Percentiles rank a stretch among this genome's conserved stretches.
These are phyloP conservation scores for Echinosophora koreensis DNA, from an alignment of 306 rosid species.

Conservation along the genomic window DNA sequence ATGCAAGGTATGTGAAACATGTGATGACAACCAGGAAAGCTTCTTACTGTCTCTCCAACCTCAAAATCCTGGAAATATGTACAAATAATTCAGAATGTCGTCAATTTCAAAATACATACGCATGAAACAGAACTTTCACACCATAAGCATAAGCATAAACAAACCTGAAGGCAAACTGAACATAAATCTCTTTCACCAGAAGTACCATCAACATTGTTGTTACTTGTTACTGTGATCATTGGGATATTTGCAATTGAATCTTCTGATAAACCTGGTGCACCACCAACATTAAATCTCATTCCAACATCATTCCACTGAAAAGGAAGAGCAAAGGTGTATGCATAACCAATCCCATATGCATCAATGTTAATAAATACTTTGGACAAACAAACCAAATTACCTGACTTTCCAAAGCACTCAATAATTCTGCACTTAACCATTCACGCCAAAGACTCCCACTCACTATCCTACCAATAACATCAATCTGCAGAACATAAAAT, in stretches of 20 bases:
- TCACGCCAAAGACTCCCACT: slow-evolving; percentile 94
- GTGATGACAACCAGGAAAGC: slow-evolving; percentile 87
- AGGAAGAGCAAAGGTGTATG: slow-evolving; percentile 25
- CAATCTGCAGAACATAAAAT: slow-evolving; percentile 54
- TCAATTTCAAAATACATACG: too few species aligned
- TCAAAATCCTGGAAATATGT: slow-evolving; percentile 71
- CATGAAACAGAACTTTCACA: too few species aligned
- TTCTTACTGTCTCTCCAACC: slow-evolving; percentile 84
- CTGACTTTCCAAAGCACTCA: slow-evolving; percentile 97
- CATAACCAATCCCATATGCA: background rate
- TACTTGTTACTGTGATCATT: slow-evolving; percentile 67
- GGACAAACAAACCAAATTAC: slow-evolving; percentile 54
- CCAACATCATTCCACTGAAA: slow-evolving; percentile 60
- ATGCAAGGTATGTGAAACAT: slow-evolving; percentile 94
- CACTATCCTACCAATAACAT: slow-evolving; percentile 84
- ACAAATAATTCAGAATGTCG: slow-evolving; percentile 37
- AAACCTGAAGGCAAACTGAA: slow-evolving; percentile 51
- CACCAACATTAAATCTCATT: slow-evolving; percentile 81
- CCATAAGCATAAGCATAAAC: too few species aligned
- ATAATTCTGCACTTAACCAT: slow-evolving; percentile 92
- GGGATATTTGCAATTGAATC: slow-evolving; percentile 89
- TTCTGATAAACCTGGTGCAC: slow-evolving; percentile 56
- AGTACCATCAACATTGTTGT: slow-evolving; percentile 64
- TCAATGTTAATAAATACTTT: background rate
- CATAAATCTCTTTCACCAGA: slow-evolving; percentile 81